Evolutionary conservation across 768 basidiomycete genomes (phyloP), one percentile per base, ranked within the genome.

Genomic region (Lentinula sp.): DNA sequence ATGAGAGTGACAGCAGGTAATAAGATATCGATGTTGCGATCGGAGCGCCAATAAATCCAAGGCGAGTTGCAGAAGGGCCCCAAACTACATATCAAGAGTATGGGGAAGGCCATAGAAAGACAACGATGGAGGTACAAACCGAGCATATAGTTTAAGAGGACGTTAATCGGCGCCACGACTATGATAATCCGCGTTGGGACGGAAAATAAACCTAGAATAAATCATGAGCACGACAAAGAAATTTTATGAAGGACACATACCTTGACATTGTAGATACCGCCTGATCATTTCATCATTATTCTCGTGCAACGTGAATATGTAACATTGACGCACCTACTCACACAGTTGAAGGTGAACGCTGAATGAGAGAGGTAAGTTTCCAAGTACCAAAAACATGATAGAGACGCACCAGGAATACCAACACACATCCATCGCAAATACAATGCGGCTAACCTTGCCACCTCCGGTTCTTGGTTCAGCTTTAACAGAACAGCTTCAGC

Each of bases 401-500:
- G n/a, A 9, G 31, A 64, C 70, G 63, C 71, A 80, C 81, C 81
- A 37, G 95, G 95, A 35, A 98, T 80, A 39, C 93, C 93, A 3
- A 95, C 69, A 0, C 83, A 85, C 2, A 90, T 77, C 73, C 80
- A 94, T 55, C 83, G 83, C 39, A 97, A 82, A 69, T 96, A 98
- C 2, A 86, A 28, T 0, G 82, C 79, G 0, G 95, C 95, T 10
- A 90, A 79, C 23, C 75, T 77, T 3, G 95, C 91, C 2, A 98
- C 91, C 63, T 91, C 89, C 1, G 88, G 87, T 37, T 95, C 91
- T 79, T 93, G 91, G 60, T 82, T 83, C 48, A 92, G 78, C 62
- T 74, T 82, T 35, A 96, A 80, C 0, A 98, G 79, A 46, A 98
- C 83, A 0, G 75, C 65, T 71, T 98, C 94, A 0, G 90, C 86